phyloP scores from a whole-genome alignment of 2,329 filamentous ascomycete species.

The Aspergillus sclerotialis region DNA sequence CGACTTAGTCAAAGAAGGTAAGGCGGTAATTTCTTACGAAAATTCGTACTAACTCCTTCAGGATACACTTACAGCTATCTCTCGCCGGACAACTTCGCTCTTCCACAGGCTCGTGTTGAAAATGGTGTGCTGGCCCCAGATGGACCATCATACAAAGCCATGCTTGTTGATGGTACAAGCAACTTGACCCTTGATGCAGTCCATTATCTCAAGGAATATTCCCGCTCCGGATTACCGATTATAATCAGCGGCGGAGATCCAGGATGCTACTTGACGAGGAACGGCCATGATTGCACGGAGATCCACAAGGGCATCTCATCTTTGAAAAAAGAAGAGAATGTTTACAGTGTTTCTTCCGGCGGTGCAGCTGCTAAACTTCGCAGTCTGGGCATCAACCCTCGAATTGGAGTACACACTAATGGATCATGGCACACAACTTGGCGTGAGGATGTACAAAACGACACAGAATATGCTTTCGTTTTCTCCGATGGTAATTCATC shows the following conservation, averaged over 20 bases:
- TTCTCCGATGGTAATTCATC: slow-evolving; percentile 29
- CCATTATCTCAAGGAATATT: slow-evolving; percentile 26
- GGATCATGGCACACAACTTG: slow-evolving; percentile 30
- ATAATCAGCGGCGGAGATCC: slow-evolving; percentile 35
- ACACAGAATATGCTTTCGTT: slow-evolving; percentile 32
- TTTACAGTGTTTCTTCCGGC: slow-evolving; percentile 23
- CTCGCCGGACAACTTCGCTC: slow-evolving; percentile 37
- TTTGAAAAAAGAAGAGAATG: slow-evolving; percentile 24
- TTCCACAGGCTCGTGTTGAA: slow-evolving; percentile 31
- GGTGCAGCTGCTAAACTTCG: slow-evolving; percentile 24
- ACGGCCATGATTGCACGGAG: slow-evolving; percentile 6
- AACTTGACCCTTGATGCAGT: slow-evolving; percentile 31
- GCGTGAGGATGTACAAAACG: slow-evolving; percentile 25
- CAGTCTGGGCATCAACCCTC: slow-evolving; percentile 26
- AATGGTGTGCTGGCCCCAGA: slow-evolving; percentile 32
- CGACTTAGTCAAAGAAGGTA: slow-evolving; percentile 3
- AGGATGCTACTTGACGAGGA: slow-evolving; percentile 11
- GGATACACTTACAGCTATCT: slow-evolving; percentile 42
- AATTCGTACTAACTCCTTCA: slow-evolving; percentile 6
- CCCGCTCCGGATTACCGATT: slow-evolving; percentile 36
- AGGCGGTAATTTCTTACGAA: background rate
- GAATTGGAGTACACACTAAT: slow-evolving; percentile 17
- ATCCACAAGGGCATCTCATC: slow-evolving; percentile 13
- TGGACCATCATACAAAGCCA: slow-evolving; percentile 36
- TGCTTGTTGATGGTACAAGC: slow-evolving; percentile 33